Conservation (phyloP, 345 rosid species). For the Salix viminalis region DNA sequence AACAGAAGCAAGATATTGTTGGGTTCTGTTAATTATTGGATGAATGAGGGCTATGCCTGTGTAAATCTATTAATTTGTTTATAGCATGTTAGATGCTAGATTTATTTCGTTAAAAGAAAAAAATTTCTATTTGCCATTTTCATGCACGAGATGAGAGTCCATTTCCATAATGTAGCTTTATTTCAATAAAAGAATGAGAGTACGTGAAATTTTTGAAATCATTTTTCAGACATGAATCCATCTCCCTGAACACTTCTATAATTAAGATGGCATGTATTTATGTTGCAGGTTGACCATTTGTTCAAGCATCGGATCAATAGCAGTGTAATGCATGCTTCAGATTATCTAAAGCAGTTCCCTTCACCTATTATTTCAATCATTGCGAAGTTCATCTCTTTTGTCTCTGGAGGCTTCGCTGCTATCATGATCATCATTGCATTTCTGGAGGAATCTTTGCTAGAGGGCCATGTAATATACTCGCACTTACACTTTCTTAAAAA, state of each 20-base stretch:
- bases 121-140: not conserved
- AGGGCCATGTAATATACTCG: slow-evolving; percentile 77
- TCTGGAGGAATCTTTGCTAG: slow-evolving; percentile 94
- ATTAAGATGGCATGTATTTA: not conserved
- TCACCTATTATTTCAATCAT: slow-evolving; percentile 82
- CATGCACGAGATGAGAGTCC: not conserved
- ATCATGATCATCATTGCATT: slow-evolving; percentile 90
- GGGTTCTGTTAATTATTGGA: not conserved
- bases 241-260: not conserved
- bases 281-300: slow-evolving; percentile 86
- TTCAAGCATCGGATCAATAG: slow-evolving; percentile 94
- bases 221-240: not conserved
- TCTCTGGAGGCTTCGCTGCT: slow-evolving; percentile 97
- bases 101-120: not conserved
- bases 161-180: not conserved
- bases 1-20: not conserved
- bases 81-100: not conserved
- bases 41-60: not conserved
- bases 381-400: slow-evolving; percentile 92
- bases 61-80: not conserved
- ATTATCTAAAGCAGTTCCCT: slow-evolving; percentile 86
- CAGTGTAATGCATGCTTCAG: slow-evolving; percentile 78
- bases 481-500: not conserved
- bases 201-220: not conserved
- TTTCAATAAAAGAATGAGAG: not conserved